Conservation (phyloP, 768 basidiomycete genomes). For the Tephrocybe sp. region DNA sequence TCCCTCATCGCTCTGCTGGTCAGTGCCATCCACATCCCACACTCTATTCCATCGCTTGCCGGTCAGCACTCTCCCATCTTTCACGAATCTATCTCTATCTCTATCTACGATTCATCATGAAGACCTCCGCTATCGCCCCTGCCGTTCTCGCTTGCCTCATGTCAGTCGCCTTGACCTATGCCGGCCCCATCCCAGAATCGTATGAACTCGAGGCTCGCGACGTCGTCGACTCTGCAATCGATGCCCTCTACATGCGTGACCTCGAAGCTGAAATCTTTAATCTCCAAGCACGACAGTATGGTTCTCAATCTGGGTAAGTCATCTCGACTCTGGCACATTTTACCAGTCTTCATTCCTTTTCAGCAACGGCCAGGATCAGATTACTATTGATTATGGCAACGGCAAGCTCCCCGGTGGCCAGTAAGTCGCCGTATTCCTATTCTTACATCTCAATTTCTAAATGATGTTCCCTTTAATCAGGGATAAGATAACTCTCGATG, state of each 20-base stretch:
- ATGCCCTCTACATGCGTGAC: background rate
- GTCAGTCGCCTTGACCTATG: background rate
- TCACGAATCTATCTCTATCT: background rate
- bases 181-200: background rate
- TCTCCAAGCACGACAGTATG: background rate
- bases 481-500: too few relatives aligned
- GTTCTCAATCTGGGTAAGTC: too few relatives aligned
- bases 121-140: background rate
- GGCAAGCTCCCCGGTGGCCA: too few relatives aligned
- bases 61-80: background rate
- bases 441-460: too few relatives aligned
- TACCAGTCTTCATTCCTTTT: too few relatives aligned
- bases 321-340: too few relatives aligned
- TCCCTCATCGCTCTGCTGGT: slow-evolving; percentile 1
- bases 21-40: background rate
- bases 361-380: too few relatives aligned
- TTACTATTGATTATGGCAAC: too few relatives aligned
- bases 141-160: background rate
- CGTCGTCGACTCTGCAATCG: background rate
- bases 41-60: background rate
- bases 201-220: background rate
- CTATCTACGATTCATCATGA: background rate
- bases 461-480: too few relatives aligned
- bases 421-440: too few relatives aligned
- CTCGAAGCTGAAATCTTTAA: background rate